phyloP scores from a whole-genome alignment of 352 stramenopile genomes.

The Albugo laibachii region DNA sequence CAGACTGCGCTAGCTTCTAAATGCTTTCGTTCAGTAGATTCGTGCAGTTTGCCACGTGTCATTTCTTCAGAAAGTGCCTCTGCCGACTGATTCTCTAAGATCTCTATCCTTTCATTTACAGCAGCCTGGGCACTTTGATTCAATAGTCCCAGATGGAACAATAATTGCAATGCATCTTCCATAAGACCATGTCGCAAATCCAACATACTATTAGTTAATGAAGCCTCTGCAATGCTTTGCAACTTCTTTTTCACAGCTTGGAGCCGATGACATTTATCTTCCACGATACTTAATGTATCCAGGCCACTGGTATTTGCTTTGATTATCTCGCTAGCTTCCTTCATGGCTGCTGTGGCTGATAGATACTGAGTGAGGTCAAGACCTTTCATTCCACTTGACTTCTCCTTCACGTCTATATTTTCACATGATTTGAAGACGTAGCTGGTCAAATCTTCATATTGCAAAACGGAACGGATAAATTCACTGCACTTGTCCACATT shows the following conservation, averaged over 20 bases:
- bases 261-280: no score
- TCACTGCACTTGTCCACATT: constrained; percentile 60
- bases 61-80: constrained; percentile 1
- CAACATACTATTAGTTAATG: no score
- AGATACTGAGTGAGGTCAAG: no score
- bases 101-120: constrained; percentile 70
- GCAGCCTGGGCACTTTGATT: constrained; percentile 39
- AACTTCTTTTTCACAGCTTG: no score
- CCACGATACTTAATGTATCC: no score
- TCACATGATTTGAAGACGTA: no score
- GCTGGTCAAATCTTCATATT: constrained; percentile 28
- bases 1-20: constrained; percentile 53
- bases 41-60: neutral
- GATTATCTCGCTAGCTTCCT: no score
- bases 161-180: constrained; percentile 50
- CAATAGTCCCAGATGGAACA: constrained; percentile 52
- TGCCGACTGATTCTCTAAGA: constrained; percentile 43
- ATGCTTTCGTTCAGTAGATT: constrained; percentile 10
- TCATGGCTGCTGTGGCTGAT: no score
- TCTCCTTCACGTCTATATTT: no score
- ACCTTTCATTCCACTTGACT: no score
- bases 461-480: constrained; percentile 45
- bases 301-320: no score
- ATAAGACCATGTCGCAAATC: constrained; percentile 7
- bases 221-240: no score